phyloP scores from a whole-genome alignment of 2,329 filamentous ascomycete species.

The Botrytis pseudocinerea region DNA sequence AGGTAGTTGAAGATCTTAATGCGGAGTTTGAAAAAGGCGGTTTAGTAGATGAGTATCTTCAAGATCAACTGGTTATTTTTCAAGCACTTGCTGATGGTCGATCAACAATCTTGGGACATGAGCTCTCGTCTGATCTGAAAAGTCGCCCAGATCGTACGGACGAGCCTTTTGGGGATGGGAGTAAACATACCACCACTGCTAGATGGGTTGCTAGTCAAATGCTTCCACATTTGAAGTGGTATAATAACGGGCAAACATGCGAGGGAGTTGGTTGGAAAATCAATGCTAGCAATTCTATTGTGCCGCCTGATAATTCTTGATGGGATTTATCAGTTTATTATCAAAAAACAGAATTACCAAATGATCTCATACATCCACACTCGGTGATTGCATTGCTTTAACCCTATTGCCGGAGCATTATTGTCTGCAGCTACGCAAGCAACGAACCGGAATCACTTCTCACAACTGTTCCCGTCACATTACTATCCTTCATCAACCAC shows the following conservation, averaged over 20 bases:
- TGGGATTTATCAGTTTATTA: background rate
- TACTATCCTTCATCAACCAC: slow-evolving; percentile 47
- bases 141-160: slow-evolving; percentile 47
- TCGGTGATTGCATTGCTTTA: background rate
- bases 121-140: background rate
- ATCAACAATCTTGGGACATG: slow-evolving; percentile 41
- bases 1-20: slow-evolving; percentile 49
- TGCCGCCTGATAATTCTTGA: background rate
- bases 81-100: slow-evolving; percentile 57
- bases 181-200: slow-evolving; percentile 58
- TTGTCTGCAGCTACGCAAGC: background rate
- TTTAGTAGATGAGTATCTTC: slow-evolving; percentile 56
- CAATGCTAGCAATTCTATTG: background rate
- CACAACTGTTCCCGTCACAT: slow-evolving; percentile 42
- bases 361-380: background rate
- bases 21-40: slow-evolving; percentile 49
- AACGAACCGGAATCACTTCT: slow-evolving; percentile 28
- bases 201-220: slow-evolving; percentile 59
- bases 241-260: slow-evolving; percentile 52
- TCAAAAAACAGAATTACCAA: too few relatives aligned
- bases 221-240: slow-evolving; percentile 52
- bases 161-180: slow-evolving; percentile 58
- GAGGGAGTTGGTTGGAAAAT: slow-evolving; percentile 47
- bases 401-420: background rate
- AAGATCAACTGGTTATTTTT: slow-evolving; percentile 62